These are phyloP conservation scores for Aureobasidium lini DNA, from an alignment of 2,329 filamentous ascomycete species.

Conservation along the genomic window DNA sequence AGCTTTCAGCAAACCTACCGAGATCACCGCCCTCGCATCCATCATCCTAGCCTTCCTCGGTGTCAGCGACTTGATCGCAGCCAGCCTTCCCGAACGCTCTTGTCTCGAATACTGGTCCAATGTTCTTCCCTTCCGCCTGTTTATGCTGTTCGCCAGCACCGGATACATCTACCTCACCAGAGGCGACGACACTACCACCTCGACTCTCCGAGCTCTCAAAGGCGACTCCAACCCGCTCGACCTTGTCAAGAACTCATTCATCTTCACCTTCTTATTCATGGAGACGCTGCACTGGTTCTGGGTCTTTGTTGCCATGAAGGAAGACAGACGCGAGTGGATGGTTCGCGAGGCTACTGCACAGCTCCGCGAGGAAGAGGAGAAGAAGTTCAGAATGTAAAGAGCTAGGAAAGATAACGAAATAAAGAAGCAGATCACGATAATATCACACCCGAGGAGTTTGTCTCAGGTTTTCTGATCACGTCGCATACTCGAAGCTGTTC, in stretches of 20 bases:
- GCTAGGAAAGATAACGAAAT: background rate
- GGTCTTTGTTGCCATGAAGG: slow-evolving; percentile 64
- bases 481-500: no score
- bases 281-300: slow-evolving; percentile 85
- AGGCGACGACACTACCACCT: slow-evolving; percentile 42
- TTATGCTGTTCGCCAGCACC: slow-evolving; percentile 54
- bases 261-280: slow-evolving; percentile 78
- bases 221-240: slow-evolving; percentile 39
- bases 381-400: slow-evolving; percentile 11
- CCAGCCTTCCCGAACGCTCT: slow-evolving; percentile 36
- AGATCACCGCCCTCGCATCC: slow-evolving; percentile 59
- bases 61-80: slow-evolving; percentile 39
- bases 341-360: slow-evolving; percentile 18
- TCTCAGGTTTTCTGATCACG: no score
- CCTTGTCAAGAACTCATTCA: slow-evolving; percentile 70
- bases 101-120: slow-evolving; percentile 41
- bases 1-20: slow-evolving; percentile 59
- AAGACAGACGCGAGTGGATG: slow-evolving; percentile 46
- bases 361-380: slow-evolving; percentile 10
- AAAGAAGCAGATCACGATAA: no score
- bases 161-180: slow-evolving; percentile 58
- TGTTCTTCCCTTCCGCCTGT: slow-evolving; percentile 56
- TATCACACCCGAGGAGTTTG: no score
- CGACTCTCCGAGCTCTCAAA: slow-evolving; percentile 15
- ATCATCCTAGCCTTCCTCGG: slow-evolving; percentile 60